These are phyloP conservation scores for Debaryomyces fabryi DNA, from an alignment of 1,139 yeast genomes.

Conservation along the genomic window DNA sequence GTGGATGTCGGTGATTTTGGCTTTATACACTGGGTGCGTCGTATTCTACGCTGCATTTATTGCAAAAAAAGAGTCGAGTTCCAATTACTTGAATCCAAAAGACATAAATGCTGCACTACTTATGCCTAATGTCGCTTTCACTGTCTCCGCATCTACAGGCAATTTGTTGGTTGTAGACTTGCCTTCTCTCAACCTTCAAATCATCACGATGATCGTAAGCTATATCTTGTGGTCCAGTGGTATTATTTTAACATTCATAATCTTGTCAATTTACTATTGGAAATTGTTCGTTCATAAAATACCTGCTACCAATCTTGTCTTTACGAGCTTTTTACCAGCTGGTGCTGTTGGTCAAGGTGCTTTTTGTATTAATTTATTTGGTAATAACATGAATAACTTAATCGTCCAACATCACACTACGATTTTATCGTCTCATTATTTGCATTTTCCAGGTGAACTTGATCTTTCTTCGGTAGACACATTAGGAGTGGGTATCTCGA, in stretches of 20 bases:
- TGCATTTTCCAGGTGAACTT: neutral
- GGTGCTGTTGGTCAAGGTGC: constrained; percentile 76
- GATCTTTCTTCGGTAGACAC: constrained; percentile 4
- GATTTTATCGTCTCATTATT: constrained; percentile 6
- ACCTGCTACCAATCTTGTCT: constrained; percentile 47
- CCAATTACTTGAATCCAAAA: constrained; percentile 25
- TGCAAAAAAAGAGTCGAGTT: constrained; percentile 27
- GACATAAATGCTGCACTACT: constrained; percentile 50
- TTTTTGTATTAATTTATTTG: constrained; percentile 63
- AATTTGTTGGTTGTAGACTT: constrained; percentile 50
- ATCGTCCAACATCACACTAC: constrained; percentile 14
- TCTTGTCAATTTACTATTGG: constrained; percentile 60
- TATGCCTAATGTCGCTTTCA: constrained; percentile 74
- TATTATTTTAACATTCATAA: constrained; percentile 57
- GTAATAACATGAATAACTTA: constrained; percentile 36
- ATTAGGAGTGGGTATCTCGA: constrained; percentile 11
- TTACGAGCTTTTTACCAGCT: constrained; percentile 31
- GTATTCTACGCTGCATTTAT: constrained; percentile 47
- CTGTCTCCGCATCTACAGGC: constrained; percentile 74
- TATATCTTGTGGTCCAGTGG: constrained; percentile 73
- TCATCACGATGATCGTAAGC: constrained; percentile 56
- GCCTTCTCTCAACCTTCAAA: constrained; percentile 42
- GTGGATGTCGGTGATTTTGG: constrained; percentile 64
- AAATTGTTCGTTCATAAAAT: constrained; percentile 59
- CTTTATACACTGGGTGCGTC: constrained; percentile 61